Evolutionary conservation across 116 monocot species (phyloP).

Genomic region (Zostera marina): DNA sequence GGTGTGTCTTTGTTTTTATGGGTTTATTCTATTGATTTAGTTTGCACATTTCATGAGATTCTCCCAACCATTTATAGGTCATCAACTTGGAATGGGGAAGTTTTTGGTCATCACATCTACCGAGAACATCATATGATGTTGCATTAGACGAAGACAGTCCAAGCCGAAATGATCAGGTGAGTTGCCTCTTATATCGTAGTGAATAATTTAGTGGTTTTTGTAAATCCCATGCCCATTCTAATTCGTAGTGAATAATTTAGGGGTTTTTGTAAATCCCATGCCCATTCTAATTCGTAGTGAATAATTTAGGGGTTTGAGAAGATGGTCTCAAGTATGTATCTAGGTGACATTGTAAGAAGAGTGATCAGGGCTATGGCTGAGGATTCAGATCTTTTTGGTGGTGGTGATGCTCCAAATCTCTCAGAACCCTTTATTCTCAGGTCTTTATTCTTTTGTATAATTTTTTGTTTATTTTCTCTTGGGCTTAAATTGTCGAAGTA

Average conservation of each 20-base stretch:
- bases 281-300: too few relatives aligned
- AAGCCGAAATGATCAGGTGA: conserved; percentile 71
- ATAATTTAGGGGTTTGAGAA: conserved; percentile 76
- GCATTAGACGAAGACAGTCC: conserved; percentile 67
- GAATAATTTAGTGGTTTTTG: too few relatives aligned
- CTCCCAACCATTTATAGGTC: conserved; percentile 28
- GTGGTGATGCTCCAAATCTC: conserved; percentile 25
- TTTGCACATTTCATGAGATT: background rate
- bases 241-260: conserved; percentile 9
- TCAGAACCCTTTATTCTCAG: conserved; percentile 51
- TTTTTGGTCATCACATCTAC: conserved; percentile 97
- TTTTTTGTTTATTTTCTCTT: background rate
- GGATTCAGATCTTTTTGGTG: conserved; percentile 76
- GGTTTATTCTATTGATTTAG: background rate
- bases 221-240: too few relatives aligned
- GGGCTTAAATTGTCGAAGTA: background rate
- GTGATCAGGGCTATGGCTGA: conserved; percentile 55
- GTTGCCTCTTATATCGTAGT: background rate
- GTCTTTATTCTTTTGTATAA: conserved; percentile 18
- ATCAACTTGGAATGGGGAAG: conserved; percentile 97
- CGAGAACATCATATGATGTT: conserved; percentile 83
- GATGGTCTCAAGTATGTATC: conserved; percentile 97
- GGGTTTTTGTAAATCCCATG: conserved; percentile 54
- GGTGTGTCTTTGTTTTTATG: conserved; percentile 27
- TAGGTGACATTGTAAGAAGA: conserved; percentile 82